Base-by-base conservation (phyloP, 768 basidiomycete species). In the Suillus placidus region DNA sequence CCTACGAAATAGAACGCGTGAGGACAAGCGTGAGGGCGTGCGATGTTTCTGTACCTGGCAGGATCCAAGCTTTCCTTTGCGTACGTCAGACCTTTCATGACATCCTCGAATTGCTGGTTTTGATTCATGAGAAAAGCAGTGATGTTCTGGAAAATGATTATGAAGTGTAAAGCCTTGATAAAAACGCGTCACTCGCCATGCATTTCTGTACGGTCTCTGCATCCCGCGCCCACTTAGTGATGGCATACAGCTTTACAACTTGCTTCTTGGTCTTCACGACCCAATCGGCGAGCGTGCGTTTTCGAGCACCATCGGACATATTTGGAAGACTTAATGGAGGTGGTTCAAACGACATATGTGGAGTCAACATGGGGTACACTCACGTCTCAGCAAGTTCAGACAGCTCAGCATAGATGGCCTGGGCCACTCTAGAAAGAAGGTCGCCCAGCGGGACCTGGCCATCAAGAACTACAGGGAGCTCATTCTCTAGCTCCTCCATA, bases 181-280 rank as follows among this genome's bases (percentile, higher is more conserved):
- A 20, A 4, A 9, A 52, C 4, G 26, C 56, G 18, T 6, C 1
- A 71, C 72, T 70, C 70, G 88, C 93, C 93, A 94, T 93, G 81
- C 89, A 91, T 78, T 91, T 93, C 77, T 95, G 93, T 49, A 93
- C 88, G 7, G 90, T 89, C 65, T 86, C 86, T 49, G 92, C 90
- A 74, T 95, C 94, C 66, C 91, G 83, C 43, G 92, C 85, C 95
- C 95, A 97, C 71, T 94, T 92, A 9, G 86, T 84, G 35, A 95
- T 85, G 13, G 94, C 95, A 71, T 94, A 93, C 16, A 96, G 78
- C 76, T 95, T 95, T 37, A 94, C 90, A 40, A 94, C 87, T 71
- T 97, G 94, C 71, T 94, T 91, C 78, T 96, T 92, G 6, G 86
- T 92, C 74, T 90, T 88, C n/a, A 94, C 90, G 0, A 94, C 93